Evolutionary conservation across 1,284 basidiomycete genomes (phyloP), one percentile per base, ranked within the genome.

Genomic region (Tilletia indica): DNA sequence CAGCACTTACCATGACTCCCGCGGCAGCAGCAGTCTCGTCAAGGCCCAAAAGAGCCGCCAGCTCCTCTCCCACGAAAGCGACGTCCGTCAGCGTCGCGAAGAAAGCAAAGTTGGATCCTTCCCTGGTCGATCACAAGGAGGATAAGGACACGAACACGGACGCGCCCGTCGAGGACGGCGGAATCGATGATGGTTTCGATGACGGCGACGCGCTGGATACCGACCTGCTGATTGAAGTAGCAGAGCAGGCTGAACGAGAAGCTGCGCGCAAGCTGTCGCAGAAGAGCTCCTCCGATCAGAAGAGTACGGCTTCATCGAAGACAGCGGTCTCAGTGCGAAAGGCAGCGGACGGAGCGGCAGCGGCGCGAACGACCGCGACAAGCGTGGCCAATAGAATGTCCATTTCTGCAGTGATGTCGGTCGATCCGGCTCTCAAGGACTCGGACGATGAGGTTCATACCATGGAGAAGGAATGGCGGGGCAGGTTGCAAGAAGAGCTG

Each of bases 391-490:
- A 19, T 8, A 31, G 51, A 12, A 19, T n/a, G n/a, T 11, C 25
- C n/a, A 19, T 8, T 54, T 58, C 56, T 31, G 21, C n/a, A 6
- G 56, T 25, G 42, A 14, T 5, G 56, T 12, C 34, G 34, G 56
- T 8, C 6, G 34, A 58, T 58, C 6, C 34, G 16, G 56, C 61
- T 34, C 4, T 4, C 36, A 38, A 64, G 9, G 61, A 64, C 14
- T 64, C 61, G 8, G 61, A 64, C 38, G 61, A 64, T 42, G 61
- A 64, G 61, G 61, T 39, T 12, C 74, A 76, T 45, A 83, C 80
- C 38, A 82, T 84, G 81, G 77, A 76, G 8, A 70, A 70, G 21
- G 68, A 56, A 8, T 84, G 83, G 83, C 78, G 77, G 69, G 12
- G 49, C 0, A 71, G 77, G 0, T 73, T 84, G 19, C 70, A 73